Percentiles rank a stretch among this genome's conserved stretches.
Evolutionary conservation across 176 grass and related monocot genomes (phyloP).

Genomic region (sorghum (Sorghum bicolor)): Sorghum_bicolor_NCBIv3 NC_012877.2:59871001-59871500

Average conservation of each 20-base stretch:
- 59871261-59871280: neutral
- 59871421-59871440: neutral
- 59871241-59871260: neutral
- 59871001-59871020: no score
- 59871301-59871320: neutral
- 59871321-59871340: neutral
- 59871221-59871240: neutral
- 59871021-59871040: no score
- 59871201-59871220: neutral
- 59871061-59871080: no score
- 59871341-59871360: slow-evolving; percentile 1
- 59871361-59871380: neutral
- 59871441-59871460: slow-evolving; percentile 15
- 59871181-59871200: neutral
- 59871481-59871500: slow-evolving; percentile 24
- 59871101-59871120: no score
- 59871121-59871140: no score
- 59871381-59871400: slow-evolving; percentile 10
- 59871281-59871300: slow-evolving; percentile 5
- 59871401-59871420: neutral
- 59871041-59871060: no score
- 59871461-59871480: slow-evolving; percentile 18
- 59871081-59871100: no score
- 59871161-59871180: neutral
- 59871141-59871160: no score